Conservation (phyloP, 1,139 yeast genomes). For the Suhomyces panamericanus region DNA sequence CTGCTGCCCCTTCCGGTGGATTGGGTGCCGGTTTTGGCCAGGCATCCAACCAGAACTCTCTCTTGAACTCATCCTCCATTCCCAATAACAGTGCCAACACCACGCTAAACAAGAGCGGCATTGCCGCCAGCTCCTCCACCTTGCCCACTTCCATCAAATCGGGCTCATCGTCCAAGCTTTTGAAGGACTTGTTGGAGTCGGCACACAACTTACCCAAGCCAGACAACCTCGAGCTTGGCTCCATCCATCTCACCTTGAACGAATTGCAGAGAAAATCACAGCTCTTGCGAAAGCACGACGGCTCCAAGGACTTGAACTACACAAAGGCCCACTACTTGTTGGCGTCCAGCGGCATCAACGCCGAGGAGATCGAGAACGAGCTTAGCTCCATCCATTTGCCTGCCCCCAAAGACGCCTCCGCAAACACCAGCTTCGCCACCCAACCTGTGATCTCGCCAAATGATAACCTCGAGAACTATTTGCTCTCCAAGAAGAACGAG, state of each 20-base stretch:
- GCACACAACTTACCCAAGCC: constrained; percentile 69
- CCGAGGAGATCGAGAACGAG: constrained; percentile 81
- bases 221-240: constrained; percentile 60
- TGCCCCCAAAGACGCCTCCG: constrained; percentile 17
- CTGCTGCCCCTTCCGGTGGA: constrained; percentile 1
- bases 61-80: too few relatives aligned
- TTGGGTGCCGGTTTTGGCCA: constrained; percentile 13
- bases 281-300: constrained; percentile 52
- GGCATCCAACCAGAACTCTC: not conserved
- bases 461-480: constrained; percentile 50
- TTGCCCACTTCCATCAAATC: constrained; percentile 10
- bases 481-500: constrained; percentile 75
- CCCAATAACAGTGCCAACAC: not conserved
- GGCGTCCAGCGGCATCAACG: constrained; percentile 87
- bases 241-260: constrained; percentile 70
- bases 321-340: constrained; percentile 89
- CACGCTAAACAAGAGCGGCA: constrained; percentile 2
- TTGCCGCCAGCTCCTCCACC: constrained; percentile 1
- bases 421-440: constrained; percentile 13
- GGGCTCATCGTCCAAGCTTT: constrained; percentile 22
- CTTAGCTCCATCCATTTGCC: constrained; percentile 42
- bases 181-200: constrained; percentile 69
- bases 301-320: constrained; percentile 43
- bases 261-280: constrained; percentile 76
- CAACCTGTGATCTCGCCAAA: constrained; percentile 2